phyloP scores from a whole-genome alignment of 345 rosid species.

The Alliaria petiolata region DNA sequence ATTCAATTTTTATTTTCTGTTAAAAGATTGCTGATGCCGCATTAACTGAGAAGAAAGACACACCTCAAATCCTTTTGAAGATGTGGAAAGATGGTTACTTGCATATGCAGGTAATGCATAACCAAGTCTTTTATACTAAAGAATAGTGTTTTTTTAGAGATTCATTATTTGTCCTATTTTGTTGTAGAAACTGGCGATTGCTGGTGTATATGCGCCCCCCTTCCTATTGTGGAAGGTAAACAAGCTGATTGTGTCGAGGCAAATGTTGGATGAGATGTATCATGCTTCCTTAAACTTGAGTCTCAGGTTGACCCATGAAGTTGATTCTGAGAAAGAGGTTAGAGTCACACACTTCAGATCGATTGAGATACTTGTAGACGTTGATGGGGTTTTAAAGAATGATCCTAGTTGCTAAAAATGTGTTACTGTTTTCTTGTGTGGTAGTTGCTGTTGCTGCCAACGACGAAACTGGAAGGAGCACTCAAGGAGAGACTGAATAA shows the following conservation, averaged over 20 bases:
- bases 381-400: not conserved
- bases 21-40: constrained; percentile 58
- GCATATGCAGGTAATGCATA: constrained; percentile 71
- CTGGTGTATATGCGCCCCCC: constrained; percentile 32
- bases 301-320: constrained; percentile 50
- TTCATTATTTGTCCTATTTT: not conserved
- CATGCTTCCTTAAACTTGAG: constrained; percentile 79
- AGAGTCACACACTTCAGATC: constrained; percentile 3
- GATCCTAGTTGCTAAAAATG: not conserved
- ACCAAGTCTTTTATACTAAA: not conserved
- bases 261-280: constrained; percentile 73
- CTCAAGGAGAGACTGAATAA: constrained; percentile 34
- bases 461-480: not conserved
- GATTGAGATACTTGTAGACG: not conserved
- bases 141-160: not conserved
- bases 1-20: not conserved
- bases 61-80: constrained; percentile 56
- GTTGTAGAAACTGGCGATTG: constrained; percentile 55
- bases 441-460: not conserved
- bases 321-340: constrained; percentile 68
- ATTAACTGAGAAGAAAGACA: constrained; percentile 65
- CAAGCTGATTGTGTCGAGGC: constrained; percentile 40
- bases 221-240: constrained; percentile 80
- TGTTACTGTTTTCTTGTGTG: not conserved
- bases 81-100: constrained; percentile 82